A percentile compares a stretch with the other conserved stretches of the same genome.
Conservation (phyloP, 1,139 yeast genomes). For the Diutina sp. region DNA sequence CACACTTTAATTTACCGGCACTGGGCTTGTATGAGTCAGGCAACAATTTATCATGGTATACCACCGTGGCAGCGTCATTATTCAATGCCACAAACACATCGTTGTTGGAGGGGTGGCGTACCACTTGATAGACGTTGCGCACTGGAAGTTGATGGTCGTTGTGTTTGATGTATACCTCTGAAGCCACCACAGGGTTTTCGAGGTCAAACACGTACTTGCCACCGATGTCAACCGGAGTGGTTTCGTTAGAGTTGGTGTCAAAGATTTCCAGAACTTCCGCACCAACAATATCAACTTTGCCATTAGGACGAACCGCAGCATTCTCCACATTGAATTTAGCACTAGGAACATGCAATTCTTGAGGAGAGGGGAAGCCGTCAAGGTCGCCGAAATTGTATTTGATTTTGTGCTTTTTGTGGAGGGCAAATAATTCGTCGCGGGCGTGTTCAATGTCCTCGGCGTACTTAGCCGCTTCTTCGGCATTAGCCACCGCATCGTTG, state of each 20-base stretch:
- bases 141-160: background rate
- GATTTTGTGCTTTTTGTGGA: conserved; percentile 24
- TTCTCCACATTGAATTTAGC: background rate
- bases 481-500: background rate
- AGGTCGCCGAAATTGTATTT: background rate
- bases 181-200: background rate
- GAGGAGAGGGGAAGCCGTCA: background rate
- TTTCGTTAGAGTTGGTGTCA: background rate
- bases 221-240: background rate
- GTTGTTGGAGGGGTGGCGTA: background rate
- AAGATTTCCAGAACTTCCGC: background rate
- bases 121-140: background rate
- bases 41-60: background rate
- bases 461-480: background rate
- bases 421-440: conserved; percentile 22
- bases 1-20: conserved; percentile 11
- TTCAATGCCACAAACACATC: background rate
- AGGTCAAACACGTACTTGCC: background rate
- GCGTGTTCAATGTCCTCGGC: conserved; percentile 9
- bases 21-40: background rate
- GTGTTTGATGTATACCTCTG: background rate
- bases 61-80: background rate
- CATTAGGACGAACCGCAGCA: background rate
- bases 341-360: background rate
- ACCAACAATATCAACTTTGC: background rate